Percentiles rank a stretch among this genome's conserved stretches.
phyloP scores from a whole-genome alignment of 1,139 yeast genomes.

The Scheffersomyces cryptocercus region DNA sequence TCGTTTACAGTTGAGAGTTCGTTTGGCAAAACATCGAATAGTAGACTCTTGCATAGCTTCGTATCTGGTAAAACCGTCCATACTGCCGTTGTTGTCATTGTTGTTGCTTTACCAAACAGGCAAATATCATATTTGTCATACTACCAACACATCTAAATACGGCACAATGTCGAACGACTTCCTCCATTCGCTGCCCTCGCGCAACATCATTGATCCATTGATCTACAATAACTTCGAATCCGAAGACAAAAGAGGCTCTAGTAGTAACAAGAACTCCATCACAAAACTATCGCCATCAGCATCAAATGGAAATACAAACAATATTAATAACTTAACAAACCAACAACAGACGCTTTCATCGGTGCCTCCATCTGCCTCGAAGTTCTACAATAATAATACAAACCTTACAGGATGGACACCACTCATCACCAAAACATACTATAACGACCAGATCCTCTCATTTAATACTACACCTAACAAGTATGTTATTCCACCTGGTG shows the following conservation, averaged over 20 bases:
- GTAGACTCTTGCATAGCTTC: no score
- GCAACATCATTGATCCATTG: slow-evolving; percentile 27
- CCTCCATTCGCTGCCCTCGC: slow-evolving; percentile 39
- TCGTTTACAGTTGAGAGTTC: no score
- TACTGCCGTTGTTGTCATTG: no score
- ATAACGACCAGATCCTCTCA: slow-evolving; percentile 36
- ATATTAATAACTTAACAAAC: background rate
- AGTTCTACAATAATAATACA: slow-evolving; percentile 17
- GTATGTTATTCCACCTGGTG: slow-evolving; percentile 6
- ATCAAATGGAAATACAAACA: background rate
- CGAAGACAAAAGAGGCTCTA: slow-evolving; percentile 9
- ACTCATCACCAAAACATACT: slow-evolving; percentile 39
- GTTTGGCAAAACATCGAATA: no score
- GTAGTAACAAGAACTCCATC: slow-evolving; percentile 1
- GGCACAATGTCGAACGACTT: slow-evolving; percentile 33
- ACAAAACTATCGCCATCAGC: background rate
- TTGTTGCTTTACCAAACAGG: no score
- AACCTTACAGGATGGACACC: slow-evolving; percentile 48
- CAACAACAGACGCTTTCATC: slow-evolving; percentile 4
- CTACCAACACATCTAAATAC: no score
- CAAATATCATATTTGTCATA: no score
- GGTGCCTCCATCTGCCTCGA: slow-evolving; percentile 32
- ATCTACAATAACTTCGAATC: slow-evolving; percentile 18
- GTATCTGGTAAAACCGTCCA: no score
- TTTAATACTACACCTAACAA: slow-evolving; percentile 41